Percentiles rank a stretch among this genome's conserved stretches.
phyloP scores from a whole-genome alignment of 108 stramenopile species.

The Cyclotella atomus region DNA sequence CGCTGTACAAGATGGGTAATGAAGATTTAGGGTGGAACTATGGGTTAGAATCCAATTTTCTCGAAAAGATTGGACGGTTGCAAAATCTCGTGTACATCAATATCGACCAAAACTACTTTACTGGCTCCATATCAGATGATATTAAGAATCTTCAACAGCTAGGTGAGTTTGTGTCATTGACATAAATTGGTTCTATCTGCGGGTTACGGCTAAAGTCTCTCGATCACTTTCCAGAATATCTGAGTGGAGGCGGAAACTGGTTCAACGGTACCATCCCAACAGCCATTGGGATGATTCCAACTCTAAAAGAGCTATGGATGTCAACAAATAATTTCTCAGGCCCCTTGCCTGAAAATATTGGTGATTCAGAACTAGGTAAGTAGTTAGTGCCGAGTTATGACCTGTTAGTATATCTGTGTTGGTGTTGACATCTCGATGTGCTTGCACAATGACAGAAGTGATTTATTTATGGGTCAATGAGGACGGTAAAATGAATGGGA shows the following conservation, averaged over 20 bases:
- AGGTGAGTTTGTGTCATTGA: conserved; percentile 17
- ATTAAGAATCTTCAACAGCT: conserved; percentile 47
- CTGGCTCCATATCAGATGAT: conserved; percentile 17
- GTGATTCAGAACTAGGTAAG: neutral
- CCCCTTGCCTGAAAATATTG: neutral
- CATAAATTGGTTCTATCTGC: too few relatives aligned
- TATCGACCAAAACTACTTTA: too few relatives aligned
- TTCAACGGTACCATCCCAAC: neutral
- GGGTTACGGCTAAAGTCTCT: neutral
- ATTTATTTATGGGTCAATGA: neutral
- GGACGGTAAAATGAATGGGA: conserved; percentile 8
- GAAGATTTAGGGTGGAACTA: neutral
- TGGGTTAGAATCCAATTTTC: neutral
- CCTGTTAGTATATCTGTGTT: too few relatives aligned
- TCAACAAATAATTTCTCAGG: neutral
- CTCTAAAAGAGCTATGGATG: neutral
- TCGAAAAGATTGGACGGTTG: neutral
- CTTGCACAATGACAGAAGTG: neutral
- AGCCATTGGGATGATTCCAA: neutral
- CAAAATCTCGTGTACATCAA: too few relatives aligned
- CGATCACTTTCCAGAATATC: neutral
- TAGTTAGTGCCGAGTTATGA: too few relatives aligned
- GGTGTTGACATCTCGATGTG: neutral
- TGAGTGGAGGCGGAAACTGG: neutral
- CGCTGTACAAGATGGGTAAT: neutral